Conservation (phyloP, 768 basidiomycete species). For the Serendipita sp. region DNA sequence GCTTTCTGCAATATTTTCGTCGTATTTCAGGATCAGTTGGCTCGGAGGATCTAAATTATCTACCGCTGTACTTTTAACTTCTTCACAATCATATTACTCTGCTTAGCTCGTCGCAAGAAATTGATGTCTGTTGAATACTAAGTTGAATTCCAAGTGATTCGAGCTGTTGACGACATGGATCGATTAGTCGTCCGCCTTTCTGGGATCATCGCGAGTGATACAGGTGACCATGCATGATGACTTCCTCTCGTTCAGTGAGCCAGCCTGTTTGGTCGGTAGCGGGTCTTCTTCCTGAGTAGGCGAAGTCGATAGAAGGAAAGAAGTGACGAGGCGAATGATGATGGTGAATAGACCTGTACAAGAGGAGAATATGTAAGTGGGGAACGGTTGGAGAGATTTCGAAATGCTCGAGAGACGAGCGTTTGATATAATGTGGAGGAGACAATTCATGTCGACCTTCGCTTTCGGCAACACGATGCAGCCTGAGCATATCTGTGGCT, state of each 20-base stretch:
- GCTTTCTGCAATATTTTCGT: no score
- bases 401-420: conserved; percentile 15
- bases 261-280: conserved; percentile 47
- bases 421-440: conserved; percentile 45
- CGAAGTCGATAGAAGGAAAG: conserved; percentile 43
- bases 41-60: no score
- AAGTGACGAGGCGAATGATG: conserved; percentile 33
- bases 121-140: no score
- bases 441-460: conserved; percentile 27
- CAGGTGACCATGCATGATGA: conserved; percentile 51
- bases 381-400: conserved; percentile 13
- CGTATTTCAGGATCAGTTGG: no score
- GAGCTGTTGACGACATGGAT: no score
- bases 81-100: no score
- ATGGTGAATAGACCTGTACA: conserved; percentile 31
- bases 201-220: conserved; percentile 47
- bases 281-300: conserved; percentile 49
- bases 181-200: no score
- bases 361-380: conserved; percentile 11
- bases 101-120: no score
- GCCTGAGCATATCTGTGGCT: conserved; percentile 42
- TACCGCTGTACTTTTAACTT: no score
- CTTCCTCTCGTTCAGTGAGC: conserved; percentile 49
- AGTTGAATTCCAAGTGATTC: no score
- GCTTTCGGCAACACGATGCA: conserved; percentile 36